Evolutionary conservation across 139 green algal genomes (phyloP), one percentile per base, ranked within the genome.

Genomic region (Coelastrella sp.): DNA sequence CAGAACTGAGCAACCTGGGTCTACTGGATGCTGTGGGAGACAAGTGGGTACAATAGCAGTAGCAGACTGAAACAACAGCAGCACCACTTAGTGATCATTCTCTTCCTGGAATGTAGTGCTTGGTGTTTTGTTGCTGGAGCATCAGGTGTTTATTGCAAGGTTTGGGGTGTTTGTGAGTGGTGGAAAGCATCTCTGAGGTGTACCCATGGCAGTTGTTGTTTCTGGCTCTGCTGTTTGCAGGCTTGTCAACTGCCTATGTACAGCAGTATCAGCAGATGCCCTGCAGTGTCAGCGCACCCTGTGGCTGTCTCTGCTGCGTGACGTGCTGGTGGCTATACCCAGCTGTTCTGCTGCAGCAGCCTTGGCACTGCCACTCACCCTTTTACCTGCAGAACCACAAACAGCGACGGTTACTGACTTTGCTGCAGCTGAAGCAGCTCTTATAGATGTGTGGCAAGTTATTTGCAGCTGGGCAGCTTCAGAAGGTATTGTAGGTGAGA

Each of bases 301-400:
- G 62, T 85, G 79, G 79, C 63, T 85, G 13, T 45, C 27, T 2
- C 62, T 85, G 4, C n/a, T 85, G 63, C 19, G 13, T 0, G 27
- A 76, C 13, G 27, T 77, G 17, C 6, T 85, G 41, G 17, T 35
- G 43, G 5, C 13, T n/a, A n/a, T n/a, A n/a, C n/a, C n/a, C n/a
- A n/a, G n/a, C 27, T 50, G 30, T 35, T 45, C 79, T 3, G 5
- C 27, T 8, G 27, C 53, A 19, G 79, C 40, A 13, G 79, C 30
- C 5, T 19, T 34, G 17, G 30, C 43, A n/a, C n/a, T n/a, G 23
- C 62, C 79, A 35, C 79, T 63, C 34, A 5, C 17, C n/a, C 79
- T 85, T 40, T 63, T 63, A 30, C 79, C 77, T 30, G 48, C 34
- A 25, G 51, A 9, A 34, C 32, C 30, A 23, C 27, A 50, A 50